Evolutionary conservation across 2,329 filamentous ascomycete species (phyloP).

Genomic region (Esteya vermicola): DNA sequence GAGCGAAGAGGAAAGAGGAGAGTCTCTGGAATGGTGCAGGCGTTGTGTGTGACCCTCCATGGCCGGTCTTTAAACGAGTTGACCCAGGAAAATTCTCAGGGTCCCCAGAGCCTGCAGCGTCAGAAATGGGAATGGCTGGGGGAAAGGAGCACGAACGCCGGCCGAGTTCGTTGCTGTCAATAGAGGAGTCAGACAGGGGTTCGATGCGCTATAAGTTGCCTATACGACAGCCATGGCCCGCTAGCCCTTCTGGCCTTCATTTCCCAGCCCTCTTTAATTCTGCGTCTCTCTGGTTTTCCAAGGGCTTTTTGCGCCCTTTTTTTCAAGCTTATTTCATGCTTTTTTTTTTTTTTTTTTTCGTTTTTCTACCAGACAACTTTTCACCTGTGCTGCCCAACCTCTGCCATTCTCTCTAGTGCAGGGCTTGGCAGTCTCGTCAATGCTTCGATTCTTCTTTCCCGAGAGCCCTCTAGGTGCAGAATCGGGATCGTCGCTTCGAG

Average conservation of each 20-base stretch:
- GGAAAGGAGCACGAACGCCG: background rate
- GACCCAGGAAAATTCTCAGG: background rate
- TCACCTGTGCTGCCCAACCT: background rate
- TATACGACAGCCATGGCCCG: too few relatives aligned
- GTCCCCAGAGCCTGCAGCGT: background rate
- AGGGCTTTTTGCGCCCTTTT: too few relatives aligned
- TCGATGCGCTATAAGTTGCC: background rate
- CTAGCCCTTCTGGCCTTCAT: too few relatives aligned
- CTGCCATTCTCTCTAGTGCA: background rate
- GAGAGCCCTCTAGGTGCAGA: too few relatives aligned
- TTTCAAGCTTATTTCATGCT: background rate
- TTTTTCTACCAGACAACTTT: background rate
- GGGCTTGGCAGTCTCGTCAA: too few relatives aligned
- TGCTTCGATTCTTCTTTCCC: too few relatives aligned
- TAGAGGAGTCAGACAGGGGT: background rate
- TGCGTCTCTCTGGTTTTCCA: too few relatives aligned
- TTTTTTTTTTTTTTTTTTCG: background rate
- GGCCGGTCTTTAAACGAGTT: background rate
- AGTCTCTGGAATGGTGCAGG: background rate
- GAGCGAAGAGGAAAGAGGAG: background rate
- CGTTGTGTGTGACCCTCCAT: background rate
- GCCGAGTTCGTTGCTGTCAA: background rate
- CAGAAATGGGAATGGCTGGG: slow-evolving; percentile 1
- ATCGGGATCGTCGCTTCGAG: too few relatives aligned
- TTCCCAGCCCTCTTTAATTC: background rate